Evolutionary conservation across 306 rosid species (phyloP), one percentile per base, ranked within the genome.

Genomic region (Fragaria vesca): DNA sequence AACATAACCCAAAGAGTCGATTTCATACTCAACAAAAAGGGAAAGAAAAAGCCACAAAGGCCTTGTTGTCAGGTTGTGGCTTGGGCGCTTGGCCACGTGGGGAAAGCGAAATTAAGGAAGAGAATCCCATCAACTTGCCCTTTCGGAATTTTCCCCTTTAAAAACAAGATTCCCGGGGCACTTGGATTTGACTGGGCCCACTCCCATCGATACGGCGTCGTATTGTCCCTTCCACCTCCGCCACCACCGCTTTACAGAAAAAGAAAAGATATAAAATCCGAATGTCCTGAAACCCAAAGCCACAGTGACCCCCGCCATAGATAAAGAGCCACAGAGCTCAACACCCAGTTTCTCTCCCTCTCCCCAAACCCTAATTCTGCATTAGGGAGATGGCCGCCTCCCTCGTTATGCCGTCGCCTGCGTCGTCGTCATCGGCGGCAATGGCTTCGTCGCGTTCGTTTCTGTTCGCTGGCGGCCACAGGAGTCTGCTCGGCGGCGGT

Each of bases 351-450:
- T 48, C 45, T 65, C 38, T 48, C 45, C 55, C 38, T 62, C 54
- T 78, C 62, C 26, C 26, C 15, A 24, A 77, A 80, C 83, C 57
- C 67, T 69, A 73, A 48, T 67, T 52, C 11, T 5, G 3, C 15
- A 4, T 43, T 18, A 21, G 16, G 0, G 73, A 26, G 51, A 92
- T 92, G 97, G 96, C 95, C 21, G 81, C 98, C 15, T 94, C 91
- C 2, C 84, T 90, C 78, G 28, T 87, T 69, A 81, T 88, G 71
- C 86, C 90, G 9, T 66, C 83, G 75, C 63, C 78, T 48, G 45
- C 83, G 1, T 68, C 88, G 0, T 69, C 93, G 0, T 78, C 90
- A 16, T 76, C 83, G 0, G 45, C 4, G 76, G 77, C 84, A 17
- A 21, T 74, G 36, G 48, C 90, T 13, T 71, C 81, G 21, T 85